Evolutionary conservation across 176 grass and related monocot genomes (phyloP), one percentile per base, ranked within the genome.

Genomic region (Metroxylon sagu): DNA sequence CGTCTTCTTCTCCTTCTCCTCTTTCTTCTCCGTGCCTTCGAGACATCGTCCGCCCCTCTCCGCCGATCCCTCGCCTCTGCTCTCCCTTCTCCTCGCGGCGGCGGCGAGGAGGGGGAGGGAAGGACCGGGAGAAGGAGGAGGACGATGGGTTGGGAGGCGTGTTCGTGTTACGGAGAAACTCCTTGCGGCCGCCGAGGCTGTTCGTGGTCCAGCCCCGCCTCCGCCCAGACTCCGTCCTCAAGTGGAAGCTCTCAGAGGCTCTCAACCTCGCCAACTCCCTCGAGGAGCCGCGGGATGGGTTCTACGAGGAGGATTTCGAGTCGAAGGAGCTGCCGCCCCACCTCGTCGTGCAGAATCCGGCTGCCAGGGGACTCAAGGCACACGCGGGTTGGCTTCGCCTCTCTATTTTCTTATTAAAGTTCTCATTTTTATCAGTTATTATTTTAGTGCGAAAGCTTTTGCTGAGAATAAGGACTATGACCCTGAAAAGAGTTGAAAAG

Each of bases 191-290:
- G n/a, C 83, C 92, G 39, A 77, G 73, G 29, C 81, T 97, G 16
- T 73, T 97, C 25, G 92, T 96, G 53, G 81, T 88, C 54, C 92
- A 96, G 83, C 87, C 87, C 57, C 84, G 80, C 62, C 78, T 87
- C 61, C 87, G 92, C n/a, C 92, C 87, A 2, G 80, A 80, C 18
- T 23, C 61, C 48, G 69, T 96, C 53, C 92, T 96, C 60, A 57
- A 82, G 18, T 82, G 87, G 30, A 90, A 88, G 75, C 92, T 96
- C 52, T 60, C 87, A 49, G 92, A 90, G 83, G 92, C 80, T 14
- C 86, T 96, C 65, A 88, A 85, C 79, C 80, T 96, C 66, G 87
- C 92, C 27, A 90, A 87, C 71, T 96, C 92, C 53, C 80, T 96
- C 19, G 92, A 90, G 69, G 83, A 90, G 77, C 75, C 78, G 15